phyloP scores from a whole-genome alignment of 2,329 filamentous ascomycete genomes.

The Penicillium sp. region DNA sequence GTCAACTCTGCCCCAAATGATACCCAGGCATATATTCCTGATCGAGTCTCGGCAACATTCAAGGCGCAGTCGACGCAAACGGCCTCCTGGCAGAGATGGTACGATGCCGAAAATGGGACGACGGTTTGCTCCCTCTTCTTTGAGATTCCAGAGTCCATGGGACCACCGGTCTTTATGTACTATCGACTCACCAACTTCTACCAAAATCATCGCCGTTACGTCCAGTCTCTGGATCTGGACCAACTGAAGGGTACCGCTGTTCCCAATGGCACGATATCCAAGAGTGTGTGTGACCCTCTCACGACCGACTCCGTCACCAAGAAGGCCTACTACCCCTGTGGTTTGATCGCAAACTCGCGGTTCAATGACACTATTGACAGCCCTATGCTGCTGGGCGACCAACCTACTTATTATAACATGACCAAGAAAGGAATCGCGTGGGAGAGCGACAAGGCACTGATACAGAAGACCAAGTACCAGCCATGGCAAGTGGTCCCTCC shows the following conservation, averaged over 20 bases:
- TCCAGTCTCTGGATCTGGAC: constrained; percentile 77
- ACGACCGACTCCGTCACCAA: constrained; percentile 50
- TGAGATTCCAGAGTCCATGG: constrained; percentile 72
- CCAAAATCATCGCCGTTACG: constrained; percentile 96
- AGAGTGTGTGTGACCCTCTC: constrained; percentile 74
- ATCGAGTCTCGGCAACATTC: constrained; percentile 67
- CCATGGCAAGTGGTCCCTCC: constrained; percentile 69
- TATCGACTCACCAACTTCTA: constrained; percentile 98
- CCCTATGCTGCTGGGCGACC: constrained; percentile 57
- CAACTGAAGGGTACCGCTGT: constrained; percentile 75
- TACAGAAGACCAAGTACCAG: constrained; percentile 66
- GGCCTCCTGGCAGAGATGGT: constrained; percentile 34
- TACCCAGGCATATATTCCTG: constrained; percentile 32
- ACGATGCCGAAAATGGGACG: constrained; percentile 37
- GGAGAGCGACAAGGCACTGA: constrained; percentile 76
- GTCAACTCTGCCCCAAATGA: constrained; percentile 51
- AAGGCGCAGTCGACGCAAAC: constrained; percentile 49
- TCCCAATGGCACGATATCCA: constrained; percentile 58
- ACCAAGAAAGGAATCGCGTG: constrained; percentile 77
- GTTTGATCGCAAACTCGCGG: constrained; percentile 90
- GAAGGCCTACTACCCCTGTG: constrained; percentile 87
- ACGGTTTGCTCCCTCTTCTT: constrained; percentile 71
- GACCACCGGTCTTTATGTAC: constrained; percentile 83
- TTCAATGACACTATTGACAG: constrained; percentile 88
- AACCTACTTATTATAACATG: constrained; percentile 67